These are phyloP conservation scores for Epithele typhae DNA, from an alignment of 768 basidiomycete species.

Conservation along the genomic window DNA sequence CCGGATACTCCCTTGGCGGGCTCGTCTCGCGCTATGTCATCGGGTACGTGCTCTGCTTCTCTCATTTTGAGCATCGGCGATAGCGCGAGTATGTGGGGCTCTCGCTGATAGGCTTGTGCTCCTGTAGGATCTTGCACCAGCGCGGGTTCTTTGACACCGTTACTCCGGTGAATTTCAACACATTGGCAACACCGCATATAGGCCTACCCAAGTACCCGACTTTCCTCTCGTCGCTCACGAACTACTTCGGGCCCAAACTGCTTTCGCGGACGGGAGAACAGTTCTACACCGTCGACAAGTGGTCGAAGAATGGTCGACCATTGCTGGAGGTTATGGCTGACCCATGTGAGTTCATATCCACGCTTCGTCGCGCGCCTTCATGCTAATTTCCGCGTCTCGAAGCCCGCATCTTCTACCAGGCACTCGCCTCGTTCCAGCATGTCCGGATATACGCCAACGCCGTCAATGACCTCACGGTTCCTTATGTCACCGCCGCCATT, in stretches of 20 bases:
- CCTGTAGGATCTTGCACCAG: conserved; percentile 54
- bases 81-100: too few species aligned
- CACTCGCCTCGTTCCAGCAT: conserved; percentile 59
- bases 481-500: conserved; percentile 75
- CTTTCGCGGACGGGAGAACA: conserved; percentile 76
- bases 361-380: too few species aligned
- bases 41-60: conserved; percentile 41
- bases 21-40: conserved; percentile 76
- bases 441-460: conserved; percentile 81
- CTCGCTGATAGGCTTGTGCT: background rate
- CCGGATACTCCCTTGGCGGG: conserved; percentile 81
- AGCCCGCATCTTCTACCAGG: conserved; percentile 77
- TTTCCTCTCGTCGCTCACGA: conserved; percentile 48
- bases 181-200: conserved; percentile 80
- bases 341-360: conserved; percentile 40
- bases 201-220: conserved; percentile 67
- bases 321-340: conserved; percentile 79
- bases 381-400: too few species aligned
- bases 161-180: conserved; percentile 74
- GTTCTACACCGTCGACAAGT: conserved; percentile 54
- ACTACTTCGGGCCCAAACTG: conserved; percentile 59
- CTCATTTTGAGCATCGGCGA: background rate
- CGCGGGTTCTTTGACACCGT: conserved; percentile 68
- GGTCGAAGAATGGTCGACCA: conserved; percentile 61
- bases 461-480: conserved; percentile 75